Evolutionary conservation across 148 eudicot genomes (phyloP).

Genomic region (Rheum nobile): DNA sequence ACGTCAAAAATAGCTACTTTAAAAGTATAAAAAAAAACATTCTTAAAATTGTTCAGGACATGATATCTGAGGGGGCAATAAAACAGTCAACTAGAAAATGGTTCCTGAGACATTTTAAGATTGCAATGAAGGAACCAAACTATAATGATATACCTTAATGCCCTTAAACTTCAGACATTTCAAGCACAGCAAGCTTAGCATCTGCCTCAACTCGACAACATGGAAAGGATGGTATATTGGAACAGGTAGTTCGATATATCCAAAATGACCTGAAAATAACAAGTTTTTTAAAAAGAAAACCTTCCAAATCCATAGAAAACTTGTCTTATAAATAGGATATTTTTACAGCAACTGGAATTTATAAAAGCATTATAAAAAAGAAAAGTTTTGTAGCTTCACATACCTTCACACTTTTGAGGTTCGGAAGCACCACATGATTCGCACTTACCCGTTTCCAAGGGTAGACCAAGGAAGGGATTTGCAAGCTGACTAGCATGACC

Average conservation of each 20-base stretch:
- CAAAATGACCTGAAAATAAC: constrained; percentile 57
- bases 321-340: neutral
- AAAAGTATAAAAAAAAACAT: neutral
- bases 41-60: neutral
- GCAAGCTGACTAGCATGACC: constrained; percentile 65
- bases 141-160: constrained; percentile 35
- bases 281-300: neutral
- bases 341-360: neutral
- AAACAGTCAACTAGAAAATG: neutral
- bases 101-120: neutral
- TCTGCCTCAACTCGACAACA: constrained; percentile 46
- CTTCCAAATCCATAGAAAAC: neutral
- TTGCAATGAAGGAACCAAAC: neutral
- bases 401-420: constrained; percentile 74
- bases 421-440: constrained; percentile 83
- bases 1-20: no score
- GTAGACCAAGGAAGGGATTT: constrained; percentile 76
- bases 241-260: constrained; percentile 62
- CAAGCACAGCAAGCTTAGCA: constrained; percentile 47
- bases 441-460: constrained; percentile 65
- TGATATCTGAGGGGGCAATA: neutral
- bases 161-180: constrained; percentile 58
- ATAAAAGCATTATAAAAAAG: neutral
- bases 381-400: neutral
- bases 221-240: constrained; percentile 79